Base-by-base conservation (phyloP, 306 rosid genomes). In the Rosa rugosa region DNA sequence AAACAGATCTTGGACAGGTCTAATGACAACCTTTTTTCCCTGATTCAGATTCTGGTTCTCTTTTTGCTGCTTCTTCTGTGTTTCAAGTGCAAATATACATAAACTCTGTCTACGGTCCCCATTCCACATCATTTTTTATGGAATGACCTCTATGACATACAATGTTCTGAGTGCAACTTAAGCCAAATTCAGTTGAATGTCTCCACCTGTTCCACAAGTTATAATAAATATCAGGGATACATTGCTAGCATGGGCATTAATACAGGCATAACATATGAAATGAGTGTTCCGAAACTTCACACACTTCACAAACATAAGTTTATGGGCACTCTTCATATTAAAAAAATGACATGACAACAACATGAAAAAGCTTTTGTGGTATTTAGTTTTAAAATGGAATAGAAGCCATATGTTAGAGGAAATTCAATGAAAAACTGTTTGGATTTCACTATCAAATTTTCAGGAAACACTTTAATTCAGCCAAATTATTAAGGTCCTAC, bases 11-110 rank as follows among this genome's bases (percentile, higher is more conserved):
- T 81, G 73, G 47, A 51, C 22, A 20, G 77, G 22, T 76, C 60
- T 71, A 71, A 7, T 71, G 67, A 71, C 53, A 36, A 42, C 54
- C 80, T 49, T 80, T 75, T 69, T 75, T 13, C 50, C 80, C 77
- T 49, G 25, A 62, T 50, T 75, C 72, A 75, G 71, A 60, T 41
- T 69, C 54, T 76, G 51, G 57, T 59, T 62, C 64, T 47, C 49
- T 46, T 14, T 44, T 78, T 70, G 77, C 8, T 44, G 62, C 34
- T 40, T 23, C 76, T 20, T 75, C 45, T 56, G 76, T 17, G 46
- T 42, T 49, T 76, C 77, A 10, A 69, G 71, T 46, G 54, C 69
- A n/a, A 8, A 0, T 10, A 81, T 20, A 11, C 81, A 60, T 27
- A 42, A 8, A 22, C 84, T 81, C 49, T 59, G 77, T 62, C 81